Conservation (phyloP, 2,329 filamentous ascomycete species). For the Fusarium vanettenii region DNA sequence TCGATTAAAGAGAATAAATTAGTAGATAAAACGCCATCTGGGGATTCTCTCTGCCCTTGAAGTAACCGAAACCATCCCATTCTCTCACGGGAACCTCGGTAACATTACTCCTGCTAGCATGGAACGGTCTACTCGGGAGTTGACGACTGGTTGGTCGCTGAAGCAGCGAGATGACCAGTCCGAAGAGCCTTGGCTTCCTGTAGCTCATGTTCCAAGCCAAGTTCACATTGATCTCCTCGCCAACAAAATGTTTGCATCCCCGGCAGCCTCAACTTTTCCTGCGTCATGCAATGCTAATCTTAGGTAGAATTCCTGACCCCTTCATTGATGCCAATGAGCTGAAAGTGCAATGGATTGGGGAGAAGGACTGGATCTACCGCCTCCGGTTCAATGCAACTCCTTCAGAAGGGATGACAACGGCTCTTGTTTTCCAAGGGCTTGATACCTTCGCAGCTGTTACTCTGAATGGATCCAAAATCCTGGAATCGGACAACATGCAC, state of each 20-base stretch:
- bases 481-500: constrained; percentile 73
- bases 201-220: not conserved
- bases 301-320: constrained; percentile 64
- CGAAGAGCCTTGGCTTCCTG: not conserved
- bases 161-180: not conserved
- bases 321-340: constrained; percentile 77
- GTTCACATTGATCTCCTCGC: constrained; percentile 60
- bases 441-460: constrained; percentile 71
- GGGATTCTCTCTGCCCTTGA: not conserved
- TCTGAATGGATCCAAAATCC: constrained; percentile 64
- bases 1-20: not conserved
- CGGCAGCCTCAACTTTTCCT: not conserved
- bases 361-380: constrained; percentile 73
- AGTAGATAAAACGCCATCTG: not conserved
- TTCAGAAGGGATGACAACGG: constrained; percentile 20
- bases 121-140: not conserved
- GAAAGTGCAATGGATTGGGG: constrained; percentile 72
- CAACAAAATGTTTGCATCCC: constrained; percentile 52
- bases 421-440: constrained; percentile 71
- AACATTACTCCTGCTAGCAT: not conserved
- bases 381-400: constrained; percentile 46
- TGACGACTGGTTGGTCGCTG: not conserved
- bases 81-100: not conserved
- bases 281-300: not conserved
- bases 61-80: not conserved